These are phyloP conservation scores for Catunica adiposa DNA, from an alignment of 2,329 filamentous ascomycete genomes.

Conservation along the genomic window DNA sequence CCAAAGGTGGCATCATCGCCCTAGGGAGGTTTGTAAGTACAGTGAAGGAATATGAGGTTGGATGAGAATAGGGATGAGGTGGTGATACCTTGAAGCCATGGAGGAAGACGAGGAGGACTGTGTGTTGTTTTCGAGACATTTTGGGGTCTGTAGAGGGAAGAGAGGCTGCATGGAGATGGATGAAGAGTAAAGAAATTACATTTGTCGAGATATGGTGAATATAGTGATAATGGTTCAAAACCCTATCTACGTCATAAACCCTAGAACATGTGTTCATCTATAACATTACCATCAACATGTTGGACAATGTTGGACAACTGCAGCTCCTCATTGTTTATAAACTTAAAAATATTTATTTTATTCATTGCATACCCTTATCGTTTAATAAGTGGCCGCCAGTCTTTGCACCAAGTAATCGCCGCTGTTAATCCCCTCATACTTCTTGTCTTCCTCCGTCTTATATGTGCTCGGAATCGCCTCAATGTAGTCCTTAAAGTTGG, in stretches of 20 bases:
- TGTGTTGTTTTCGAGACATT: conserved; percentile 1
- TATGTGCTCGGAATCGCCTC: conserved; percentile 71
- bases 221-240: too few relatives aligned
- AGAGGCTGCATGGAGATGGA: too few relatives aligned
- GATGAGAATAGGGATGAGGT: not conserved
- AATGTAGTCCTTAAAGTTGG: conserved; percentile 59
- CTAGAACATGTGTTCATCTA: too few relatives aligned
- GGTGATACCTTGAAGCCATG: conserved; percentile 3
- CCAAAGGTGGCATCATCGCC: conserved; percentile 67
- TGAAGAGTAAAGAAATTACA: too few relatives aligned
- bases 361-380: too few relatives aligned
- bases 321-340: too few relatives aligned
- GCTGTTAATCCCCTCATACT: conserved; percentile 62
- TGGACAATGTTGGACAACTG: too few relatives aligned
- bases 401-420: conserved; percentile 69
- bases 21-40: too few relatives aligned
- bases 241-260: too few relatives aligned
- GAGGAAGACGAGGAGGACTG: conserved; percentile 2
- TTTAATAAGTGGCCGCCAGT: conserved; percentile 54
- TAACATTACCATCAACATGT: too few relatives aligned
- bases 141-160: not conserved
- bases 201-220: too few relatives aligned
- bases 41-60: not conserved
- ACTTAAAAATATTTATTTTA: too few relatives aligned
- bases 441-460: conserved; percentile 46